Evolutionary conservation across 2,329 filamentous ascomycete species (phyloP), one percentile per base, ranked within the genome.

Genomic region (Hymenoscyphus repandus): DNA sequence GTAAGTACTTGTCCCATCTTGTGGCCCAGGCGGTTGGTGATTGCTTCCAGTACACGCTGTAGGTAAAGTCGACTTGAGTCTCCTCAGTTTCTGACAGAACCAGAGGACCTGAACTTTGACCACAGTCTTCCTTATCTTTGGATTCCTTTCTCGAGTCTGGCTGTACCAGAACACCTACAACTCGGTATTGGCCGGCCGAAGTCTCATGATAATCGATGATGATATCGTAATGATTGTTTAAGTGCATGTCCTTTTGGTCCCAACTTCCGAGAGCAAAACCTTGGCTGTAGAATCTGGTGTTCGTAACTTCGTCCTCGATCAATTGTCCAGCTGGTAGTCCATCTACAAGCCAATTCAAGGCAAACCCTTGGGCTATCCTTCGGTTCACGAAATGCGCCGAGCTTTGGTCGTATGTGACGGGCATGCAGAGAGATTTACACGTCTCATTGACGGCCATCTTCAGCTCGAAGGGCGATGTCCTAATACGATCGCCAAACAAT

Each of bases 191-290:
- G 52, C 86, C 76, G 41, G 76, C 72, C 57, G 75, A 77, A 36
- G 92, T 86, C 62, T 88, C 78, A 67, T 99, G 93, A 65, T 96
- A 97, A 62, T 99, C 92, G 63, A 99, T 80, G 45, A 85, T 70
- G 61, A 99, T 96, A 61, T 97, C 87, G 72, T 95, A 97, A 70
- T 99, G 93, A 69, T 96, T 99, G 75, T 96, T 89, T 66, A 99
- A 77, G 40, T 72, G 70, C 17, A 82, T 69, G 37, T 84, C 75
- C 32, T 77, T 68, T 5, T 72, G 77, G 39, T 79, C 75, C 5
- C 78, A 75, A 30, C 78, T 68, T 17, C 90, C 90, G 47, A 97
- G 76, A 49, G 88, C 77, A 69, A 99, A 99, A 1, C 93, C 93
- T 11, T 92, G 90, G 66, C 84, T 95, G 70, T 96, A 95, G 66